Evolutionary conservation across 1,284 basidiomycete species (phyloP).

Genomic region (Schizophyllum commune): DNA sequence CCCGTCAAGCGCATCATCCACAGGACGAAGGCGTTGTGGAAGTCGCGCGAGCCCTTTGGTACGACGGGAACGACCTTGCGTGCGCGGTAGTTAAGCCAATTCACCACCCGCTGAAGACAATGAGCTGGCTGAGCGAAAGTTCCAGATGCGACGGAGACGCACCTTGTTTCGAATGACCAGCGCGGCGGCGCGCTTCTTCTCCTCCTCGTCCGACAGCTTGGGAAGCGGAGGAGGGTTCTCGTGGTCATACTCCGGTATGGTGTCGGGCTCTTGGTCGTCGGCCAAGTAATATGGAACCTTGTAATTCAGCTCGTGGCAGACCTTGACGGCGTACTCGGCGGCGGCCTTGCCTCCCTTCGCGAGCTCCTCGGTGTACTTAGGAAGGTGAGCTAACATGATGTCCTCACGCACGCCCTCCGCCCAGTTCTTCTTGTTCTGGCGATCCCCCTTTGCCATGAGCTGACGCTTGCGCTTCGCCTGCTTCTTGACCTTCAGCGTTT

Average conservation of each 20-base stretch:
- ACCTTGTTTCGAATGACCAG: too few relatives aligned
- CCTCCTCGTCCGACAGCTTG: background rate
- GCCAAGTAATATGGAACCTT: background rate
- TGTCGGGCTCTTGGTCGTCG: background rate
- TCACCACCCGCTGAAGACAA: too few relatives aligned
- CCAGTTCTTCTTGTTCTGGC: constrained; percentile 1
- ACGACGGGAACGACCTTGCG: too few relatives aligned
- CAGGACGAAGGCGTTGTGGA: too few relatives aligned
- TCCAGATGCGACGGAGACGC: too few relatives aligned
- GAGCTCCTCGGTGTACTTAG: background rate
- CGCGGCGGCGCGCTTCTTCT: background rate
- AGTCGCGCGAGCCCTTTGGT: too few relatives aligned
- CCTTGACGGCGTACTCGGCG: background rate
- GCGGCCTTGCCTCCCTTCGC: background rate
- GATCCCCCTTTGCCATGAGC: background rate
- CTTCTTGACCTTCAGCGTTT: too few relatives aligned
- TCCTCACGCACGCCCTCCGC: constrained; percentile 3
- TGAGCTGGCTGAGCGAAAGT: too few relatives aligned
- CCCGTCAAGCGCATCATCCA: too few relatives aligned
- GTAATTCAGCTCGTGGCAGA: constrained; percentile 1
- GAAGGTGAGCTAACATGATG: background rate
- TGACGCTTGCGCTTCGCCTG: too few relatives aligned
- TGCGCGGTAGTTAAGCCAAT: constrained; percentile 1
- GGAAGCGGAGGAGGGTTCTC: background rate
- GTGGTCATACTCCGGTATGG: background rate